phyloP scores from a whole-genome alignment of 495 filamentous ascomycete species.

The Penicillium nucicola region DNA sequence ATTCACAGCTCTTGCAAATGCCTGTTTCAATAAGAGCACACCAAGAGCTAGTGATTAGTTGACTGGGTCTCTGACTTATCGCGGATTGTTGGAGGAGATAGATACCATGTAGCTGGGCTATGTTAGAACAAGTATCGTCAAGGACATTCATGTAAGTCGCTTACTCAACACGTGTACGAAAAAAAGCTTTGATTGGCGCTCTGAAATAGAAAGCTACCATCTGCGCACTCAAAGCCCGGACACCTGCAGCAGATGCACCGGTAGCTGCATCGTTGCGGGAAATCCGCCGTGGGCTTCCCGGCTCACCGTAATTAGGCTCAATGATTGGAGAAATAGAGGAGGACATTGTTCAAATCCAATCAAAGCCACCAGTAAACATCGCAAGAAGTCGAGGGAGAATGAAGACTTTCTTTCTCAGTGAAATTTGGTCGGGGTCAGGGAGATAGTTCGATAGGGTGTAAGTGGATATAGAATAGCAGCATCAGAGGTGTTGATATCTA shows the following conservation, averaged over 20 bases:
- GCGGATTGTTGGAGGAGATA: background rate
- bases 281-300: slow-evolving; percentile 25
- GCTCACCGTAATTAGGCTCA: slow-evolving; percentile 18
- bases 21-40: slow-evolving; percentile 32
- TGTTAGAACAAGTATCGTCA: slow-evolving; percentile 16
- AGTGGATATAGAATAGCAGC: background rate
- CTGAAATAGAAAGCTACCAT: slow-evolving; percentile 85
- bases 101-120: slow-evolving; percentile 57
- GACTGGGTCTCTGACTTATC: slow-evolving; percentile 7
- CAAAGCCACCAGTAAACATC: background rate
- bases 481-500: background rate
- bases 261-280: slow-evolving; percentile 71
- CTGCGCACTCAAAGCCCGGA: slow-evolving; percentile 75
- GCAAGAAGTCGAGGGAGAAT: background rate
- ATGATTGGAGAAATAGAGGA: slow-evolving; percentile 16
- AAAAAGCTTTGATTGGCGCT: slow-evolving; percentile 85
- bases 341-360: slow-evolving; percentile 1
- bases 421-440: background rate
- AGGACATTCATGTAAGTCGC: slow-evolving; percentile 17
- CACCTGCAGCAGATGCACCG: slow-evolving; percentile 70
- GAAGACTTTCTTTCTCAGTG: background rate
- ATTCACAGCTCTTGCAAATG: slow-evolving; percentile 66
- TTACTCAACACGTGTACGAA: slow-evolving; percentile 84
- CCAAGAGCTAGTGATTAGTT: slow-evolving; percentile 16
- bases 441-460: background rate